Conservation (phyloP, 805 yeast species). For the Candida adriatica region DNA sequence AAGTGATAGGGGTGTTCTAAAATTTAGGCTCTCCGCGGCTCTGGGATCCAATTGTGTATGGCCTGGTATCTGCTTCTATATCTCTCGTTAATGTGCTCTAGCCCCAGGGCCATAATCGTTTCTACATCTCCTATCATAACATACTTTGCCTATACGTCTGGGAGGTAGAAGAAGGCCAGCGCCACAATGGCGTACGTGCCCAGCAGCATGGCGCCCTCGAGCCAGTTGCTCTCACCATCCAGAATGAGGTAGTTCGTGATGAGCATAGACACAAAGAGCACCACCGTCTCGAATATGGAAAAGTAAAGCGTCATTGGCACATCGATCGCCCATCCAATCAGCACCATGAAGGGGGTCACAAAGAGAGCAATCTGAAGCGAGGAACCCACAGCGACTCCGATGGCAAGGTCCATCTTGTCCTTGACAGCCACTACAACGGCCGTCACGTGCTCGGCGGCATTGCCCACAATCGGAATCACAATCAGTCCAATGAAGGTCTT, state of each 20-base stretch:
- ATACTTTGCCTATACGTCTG: constrained; percentile 46
- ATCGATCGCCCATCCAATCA: constrained; percentile 87
- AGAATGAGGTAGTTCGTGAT: constrained; percentile 79
- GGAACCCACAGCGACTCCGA: constrained; percentile 95
- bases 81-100: too few species aligned
- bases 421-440: constrained; percentile 92
- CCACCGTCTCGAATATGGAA: constrained; percentile 90
- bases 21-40: too few species aligned
- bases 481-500: constrained; percentile 94
- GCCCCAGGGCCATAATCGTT: too few species aligned
- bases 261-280: constrained; percentile 83
- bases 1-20: too few species aligned
- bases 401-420: constrained; percentile 95
- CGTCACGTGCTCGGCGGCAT: constrained; percentile 98
- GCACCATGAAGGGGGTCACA: constrained; percentile 91
- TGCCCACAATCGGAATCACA: constrained; percentile 93
- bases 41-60: too few species aligned
- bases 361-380: constrained; percentile 92
- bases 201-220: constrained; percentile 90
- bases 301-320: constrained; percentile 91
- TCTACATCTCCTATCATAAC: too few species aligned
- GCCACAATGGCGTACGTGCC: constrained; percentile 85
- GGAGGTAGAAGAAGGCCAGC: constrained; percentile 84
- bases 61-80: too few species aligned
- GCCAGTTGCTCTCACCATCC: constrained; percentile 96